phyloP scores from a whole-genome alignment of 23 red algal genomes.

The Gracilaria gracilis region DNA sequence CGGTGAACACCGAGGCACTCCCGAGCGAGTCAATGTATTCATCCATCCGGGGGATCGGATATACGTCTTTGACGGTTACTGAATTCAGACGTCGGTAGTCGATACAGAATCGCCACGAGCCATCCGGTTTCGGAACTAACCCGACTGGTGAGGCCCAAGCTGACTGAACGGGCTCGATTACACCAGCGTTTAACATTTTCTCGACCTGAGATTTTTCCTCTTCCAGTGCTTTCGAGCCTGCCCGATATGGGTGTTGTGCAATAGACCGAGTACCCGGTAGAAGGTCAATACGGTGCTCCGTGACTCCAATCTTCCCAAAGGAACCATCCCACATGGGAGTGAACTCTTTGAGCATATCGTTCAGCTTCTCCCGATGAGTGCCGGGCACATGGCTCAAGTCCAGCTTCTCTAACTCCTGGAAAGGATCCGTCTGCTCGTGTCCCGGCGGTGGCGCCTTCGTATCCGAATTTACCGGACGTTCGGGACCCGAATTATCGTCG shows the following conservation, averaged over 20 bases:
- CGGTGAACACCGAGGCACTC: slow-evolving; percentile 24
- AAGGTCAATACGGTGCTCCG: not conserved
- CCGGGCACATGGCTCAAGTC: not conserved
- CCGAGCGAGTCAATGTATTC: slow-evolving; percentile 26
- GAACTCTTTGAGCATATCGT: not conserved
- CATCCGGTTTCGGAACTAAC: slow-evolving; percentile 48
- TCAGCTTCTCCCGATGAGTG: not conserved
- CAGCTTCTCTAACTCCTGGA: not conserved
- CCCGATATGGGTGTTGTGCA: not conserved
- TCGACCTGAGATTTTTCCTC: slow-evolving; percentile 16
- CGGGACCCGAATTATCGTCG: not conserved
- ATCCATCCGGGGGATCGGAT: slow-evolving; percentile 49
- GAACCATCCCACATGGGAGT: not conserved
- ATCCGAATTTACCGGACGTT: not conserved
- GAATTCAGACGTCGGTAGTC: slow-evolving; percentile 46
- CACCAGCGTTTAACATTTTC: not conserved
- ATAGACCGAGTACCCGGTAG: not conserved
- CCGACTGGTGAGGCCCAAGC: slow-evolving; percentile 14
- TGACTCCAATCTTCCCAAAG: not conserved
- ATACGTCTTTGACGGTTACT: slow-evolving; percentile 28
- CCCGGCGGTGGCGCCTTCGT: not conserved
- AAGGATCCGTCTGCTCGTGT: not conserved
- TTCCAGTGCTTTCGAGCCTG: not conserved
- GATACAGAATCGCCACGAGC: slow-evolving; percentile 26
- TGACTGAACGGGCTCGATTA: slow-evolving; percentile 16